phyloP scores from a whole-genome alignment of 352 stramenopile genomes.

The Phytopythium litorale region DNA sequence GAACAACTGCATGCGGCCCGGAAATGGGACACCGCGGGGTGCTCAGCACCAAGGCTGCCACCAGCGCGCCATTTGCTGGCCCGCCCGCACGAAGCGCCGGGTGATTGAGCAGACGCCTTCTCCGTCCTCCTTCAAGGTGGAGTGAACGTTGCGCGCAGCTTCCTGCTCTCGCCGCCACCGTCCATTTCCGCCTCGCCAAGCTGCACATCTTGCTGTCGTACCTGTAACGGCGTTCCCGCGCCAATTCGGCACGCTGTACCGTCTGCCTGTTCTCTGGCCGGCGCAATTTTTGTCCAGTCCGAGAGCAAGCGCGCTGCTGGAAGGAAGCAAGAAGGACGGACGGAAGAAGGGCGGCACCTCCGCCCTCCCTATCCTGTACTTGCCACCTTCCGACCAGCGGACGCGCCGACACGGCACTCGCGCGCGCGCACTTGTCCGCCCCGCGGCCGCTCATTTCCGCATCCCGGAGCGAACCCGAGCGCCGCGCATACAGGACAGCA shows the following conservation, averaged over 20 bases:
- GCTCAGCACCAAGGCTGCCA: neutral
- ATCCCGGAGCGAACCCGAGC: neutral
- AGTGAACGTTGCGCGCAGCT: too few species aligned
- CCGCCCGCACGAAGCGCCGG: too few species aligned
- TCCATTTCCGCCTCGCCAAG: neutral
- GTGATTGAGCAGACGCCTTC: too few species aligned
- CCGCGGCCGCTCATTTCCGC: neutral
- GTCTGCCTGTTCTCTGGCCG: neutral
- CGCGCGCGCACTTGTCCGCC: neutral
- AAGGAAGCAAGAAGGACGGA: conserved; percentile 2
- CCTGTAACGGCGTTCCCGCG: neutral
- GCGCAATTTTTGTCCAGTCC: conserved; percentile 1
- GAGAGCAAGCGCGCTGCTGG: neutral
- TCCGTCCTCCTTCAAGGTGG: too few species aligned
- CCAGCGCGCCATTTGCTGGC: too few species aligned
- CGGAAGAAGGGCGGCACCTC: neutral
- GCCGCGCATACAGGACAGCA: too few species aligned
- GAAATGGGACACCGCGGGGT: neutral
- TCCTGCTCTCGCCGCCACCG: too few species aligned
- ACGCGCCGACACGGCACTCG: too few species aligned
- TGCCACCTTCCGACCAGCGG: too few species aligned
- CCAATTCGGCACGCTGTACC: neutral
- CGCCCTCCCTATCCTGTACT: too few species aligned
- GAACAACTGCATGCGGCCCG: too few species aligned
- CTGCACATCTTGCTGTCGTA: neutral